These are phyloP conservation scores for Cercospora sp. DNA, from an alignment of 2,329 filamentous ascomycete genomes.

Conservation along the genomic window DNA sequence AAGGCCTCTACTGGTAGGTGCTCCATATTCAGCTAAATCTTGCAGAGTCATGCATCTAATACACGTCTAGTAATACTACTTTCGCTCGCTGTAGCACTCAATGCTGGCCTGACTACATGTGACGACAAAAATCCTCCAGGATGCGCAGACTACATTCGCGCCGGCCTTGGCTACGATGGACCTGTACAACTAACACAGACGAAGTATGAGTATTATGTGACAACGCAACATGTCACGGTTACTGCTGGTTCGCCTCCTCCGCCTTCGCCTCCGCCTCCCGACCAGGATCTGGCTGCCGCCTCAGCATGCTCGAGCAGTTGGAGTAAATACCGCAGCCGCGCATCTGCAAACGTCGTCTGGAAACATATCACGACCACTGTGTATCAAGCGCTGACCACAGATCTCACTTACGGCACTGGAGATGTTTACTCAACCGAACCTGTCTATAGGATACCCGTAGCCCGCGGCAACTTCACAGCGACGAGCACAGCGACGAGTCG, in stretches of 20 bases:
- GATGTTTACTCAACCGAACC: slow-evolving; percentile 26
- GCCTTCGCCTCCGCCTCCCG: neutral
- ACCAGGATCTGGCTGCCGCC: slow-evolving; percentile 3
- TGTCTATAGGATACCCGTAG: slow-evolving; percentile 20
- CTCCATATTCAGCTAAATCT: neutral
- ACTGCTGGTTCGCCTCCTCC: neutral
- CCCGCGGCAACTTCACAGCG: slow-evolving; percentile 20
- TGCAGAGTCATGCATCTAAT: neutral
- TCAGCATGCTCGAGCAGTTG: slow-evolving; percentile 11
- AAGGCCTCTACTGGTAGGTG: slow-evolving; percentile 11
- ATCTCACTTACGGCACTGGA: slow-evolving; percentile 23
- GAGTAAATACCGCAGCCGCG: neutral
- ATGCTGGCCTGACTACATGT: slow-evolving; percentile 1
- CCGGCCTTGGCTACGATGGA: slow-evolving; percentile 10
- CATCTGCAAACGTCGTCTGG: neutral
- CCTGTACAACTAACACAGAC: neutral
- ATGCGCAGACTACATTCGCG: slow-evolving; percentile 20
- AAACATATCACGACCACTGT: slow-evolving; percentile 9
- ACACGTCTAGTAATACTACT: neutral
- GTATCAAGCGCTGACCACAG: slow-evolving; percentile 8
- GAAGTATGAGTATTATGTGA: neutral
- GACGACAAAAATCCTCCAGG: neutral
- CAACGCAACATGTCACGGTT: neutral
- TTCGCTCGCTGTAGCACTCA: slow-evolving; percentile 1
- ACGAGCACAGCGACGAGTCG: slow-evolving; percentile 15